Evolutionary conservation across 176 grass and related monocot species (phyloP), one percentile per base, ranked within the genome.

Genomic region (Pontederia paniculata): DNA sequence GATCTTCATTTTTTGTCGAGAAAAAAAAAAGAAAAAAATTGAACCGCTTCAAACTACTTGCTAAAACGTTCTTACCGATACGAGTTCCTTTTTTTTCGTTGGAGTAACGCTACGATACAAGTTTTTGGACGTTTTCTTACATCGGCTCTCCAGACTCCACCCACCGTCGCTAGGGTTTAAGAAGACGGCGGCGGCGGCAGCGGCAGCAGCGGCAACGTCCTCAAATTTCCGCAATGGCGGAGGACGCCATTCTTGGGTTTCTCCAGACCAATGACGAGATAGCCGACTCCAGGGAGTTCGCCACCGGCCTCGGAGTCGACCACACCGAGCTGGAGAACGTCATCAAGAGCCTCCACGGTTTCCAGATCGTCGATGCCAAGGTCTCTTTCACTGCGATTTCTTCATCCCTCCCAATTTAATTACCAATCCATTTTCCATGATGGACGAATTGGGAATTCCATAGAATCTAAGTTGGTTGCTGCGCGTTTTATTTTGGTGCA

Each of bases 291-390:
- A 81, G 78, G 54, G 45, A 70, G 61, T 89, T 85, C 65, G 76
- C 89, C 12, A 72, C 81, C 61, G 84, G 75, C 62, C 52, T 80
- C 44, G 70, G 78, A 57, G 69, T 89, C 50, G 52, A 65, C 19
- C 89, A 95, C 78, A 69, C 19, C 18, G 75, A 89, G 17, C 66
- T 95, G 49, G 81, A 78, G 76, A 70, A 79, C 62, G 66, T 95
- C 54, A 82, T 98, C 75, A 98, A 91, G 80, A 74, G 87, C 17
- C 93, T 98, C 66, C 65, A 66, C 42, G 87, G 86, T 21, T 84
- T 98, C 70, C 65, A 75, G 62, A 91, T 98, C 71, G 75, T 98
- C 12, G 75, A 91, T 20, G 60, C 69, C 2, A 59, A 67, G 76
- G 76, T 79, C 18, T 77, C 28, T 37, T 37, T 37, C 28, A 37